These are phyloP conservation scores for Starmera caribaea DNA, from an alignment of 805 yeast genomes.

Conservation along the genomic window DNA sequence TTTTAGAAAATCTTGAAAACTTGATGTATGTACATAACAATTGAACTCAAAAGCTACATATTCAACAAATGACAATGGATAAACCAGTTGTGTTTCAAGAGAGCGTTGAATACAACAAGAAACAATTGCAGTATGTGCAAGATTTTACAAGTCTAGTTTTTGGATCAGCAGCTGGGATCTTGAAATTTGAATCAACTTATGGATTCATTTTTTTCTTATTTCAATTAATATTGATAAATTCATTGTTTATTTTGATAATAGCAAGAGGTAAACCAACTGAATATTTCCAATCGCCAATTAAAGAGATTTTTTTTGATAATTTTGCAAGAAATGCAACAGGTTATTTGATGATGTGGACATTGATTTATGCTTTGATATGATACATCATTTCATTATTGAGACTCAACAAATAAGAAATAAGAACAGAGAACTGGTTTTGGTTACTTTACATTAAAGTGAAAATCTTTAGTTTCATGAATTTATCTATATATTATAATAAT, in stretches of 20 bases:
- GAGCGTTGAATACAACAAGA: too few relatives aligned
- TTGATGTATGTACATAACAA: too few relatives aligned
- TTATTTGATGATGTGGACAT: constrained; percentile 16
- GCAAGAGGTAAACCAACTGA: constrained; percentile 2
- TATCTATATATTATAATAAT: too few relatives aligned
- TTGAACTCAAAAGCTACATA: too few relatives aligned
- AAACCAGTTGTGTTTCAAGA: too few relatives aligned
- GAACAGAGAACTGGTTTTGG: too few relatives aligned
- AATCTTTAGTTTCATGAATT: too few relatives aligned
- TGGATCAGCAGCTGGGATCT: constrained; percentile 15
- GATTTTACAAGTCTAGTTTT: constrained; percentile 15
- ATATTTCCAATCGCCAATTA: constrained; percentile 10
- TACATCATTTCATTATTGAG: too few relatives aligned
- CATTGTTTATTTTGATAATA: constrained; percentile 5
- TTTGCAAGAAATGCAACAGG: constrained; percentile 12
- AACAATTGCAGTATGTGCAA: constrained; percentile 10
- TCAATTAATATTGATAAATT: constrained; percentile 2
- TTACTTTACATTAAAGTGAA: too few relatives aligned
- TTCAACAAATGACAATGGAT: too few relatives aligned
- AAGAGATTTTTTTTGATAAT: constrained; percentile 7
- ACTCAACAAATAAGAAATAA: too few relatives aligned
- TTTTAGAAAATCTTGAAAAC: background rate
- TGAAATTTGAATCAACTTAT: constrained; percentile 14
- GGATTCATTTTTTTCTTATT: constrained; percentile 13
- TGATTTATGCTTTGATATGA: constrained; percentile 14